phyloP scores from a whole-genome alignment of 371 early-diverging fungal species.

The Zopfochytrium polystomum region DNA sequence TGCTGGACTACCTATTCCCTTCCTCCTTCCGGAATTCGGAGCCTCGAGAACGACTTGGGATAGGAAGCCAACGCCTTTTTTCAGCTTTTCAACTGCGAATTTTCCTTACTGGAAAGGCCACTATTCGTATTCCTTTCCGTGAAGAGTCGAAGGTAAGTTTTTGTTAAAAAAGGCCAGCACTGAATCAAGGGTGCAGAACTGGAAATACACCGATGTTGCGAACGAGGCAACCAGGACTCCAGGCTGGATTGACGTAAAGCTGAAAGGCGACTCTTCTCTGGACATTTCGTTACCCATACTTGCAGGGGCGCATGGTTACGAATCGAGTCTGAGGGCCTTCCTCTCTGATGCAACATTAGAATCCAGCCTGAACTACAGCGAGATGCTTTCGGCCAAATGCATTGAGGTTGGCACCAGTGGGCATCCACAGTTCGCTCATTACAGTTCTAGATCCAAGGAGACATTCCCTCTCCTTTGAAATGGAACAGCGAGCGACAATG shows the following conservation, averaged over 20 bases:
- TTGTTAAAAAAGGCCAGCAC: neutral
- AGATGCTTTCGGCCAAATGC: conserved; percentile 51
- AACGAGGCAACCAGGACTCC: conserved; percentile 12
- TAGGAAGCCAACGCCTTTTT: conserved; percentile 60
- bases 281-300: conserved; percentile 64
- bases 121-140: conserved; percentile 65
- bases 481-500: conserved; percentile 76
- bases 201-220: conserved; percentile 54
- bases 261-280: conserved; percentile 53
- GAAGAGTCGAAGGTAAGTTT: conserved; percentile 70
- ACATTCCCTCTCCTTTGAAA: conserved; percentile 64
- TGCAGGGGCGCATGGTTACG: conserved; percentile 53
- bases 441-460: conserved; percentile 49
- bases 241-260: conserved; percentile 76
- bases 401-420: conserved; percentile 48
- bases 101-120: conserved; percentile 62
- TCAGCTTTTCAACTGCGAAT: conserved; percentile 63
- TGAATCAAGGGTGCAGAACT: conserved; percentile 53
- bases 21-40: conserved; percentile 56
- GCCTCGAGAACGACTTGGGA: conserved; percentile 48
- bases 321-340: conserved; percentile 50
- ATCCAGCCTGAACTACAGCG: conserved; percentile 72
- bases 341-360: conserved; percentile 53
- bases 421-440: neutral
- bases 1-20: conserved; percentile 81